Conservation (phyloP, 352 stramenopile species). For the Elongisporangium anandrum region DNA sequence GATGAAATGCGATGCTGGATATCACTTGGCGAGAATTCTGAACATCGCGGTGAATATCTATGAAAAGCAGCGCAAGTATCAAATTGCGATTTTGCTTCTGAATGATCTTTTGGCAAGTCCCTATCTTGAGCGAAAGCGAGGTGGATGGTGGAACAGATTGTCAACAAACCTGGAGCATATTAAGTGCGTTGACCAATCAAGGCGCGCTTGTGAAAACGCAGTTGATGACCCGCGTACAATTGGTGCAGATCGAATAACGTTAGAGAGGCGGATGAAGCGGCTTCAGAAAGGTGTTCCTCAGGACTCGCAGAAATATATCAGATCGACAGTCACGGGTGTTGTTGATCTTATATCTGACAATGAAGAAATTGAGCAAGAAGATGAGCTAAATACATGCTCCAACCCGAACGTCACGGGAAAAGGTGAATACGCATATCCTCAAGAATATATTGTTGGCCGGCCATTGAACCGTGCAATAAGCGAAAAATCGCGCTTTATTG, state of each 20-base stretch:
- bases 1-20: constrained; percentile 60
- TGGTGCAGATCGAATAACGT: constrained; percentile 43
- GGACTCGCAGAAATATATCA: not conserved
- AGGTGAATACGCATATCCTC: constrained; percentile 28
- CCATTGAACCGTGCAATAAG: constrained; percentile 72
- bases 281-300: constrained; percentile 19
- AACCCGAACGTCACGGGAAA: not conserved
- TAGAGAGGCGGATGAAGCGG: constrained; percentile 47
- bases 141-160: constrained; percentile 71
- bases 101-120: constrained; percentile 52
- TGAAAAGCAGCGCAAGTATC: constrained; percentile 75
- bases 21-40: constrained; percentile 60
- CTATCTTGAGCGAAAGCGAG: constrained; percentile 60
- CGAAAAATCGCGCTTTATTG: constrained; percentile 84
- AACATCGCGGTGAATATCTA: constrained; percentile 54
- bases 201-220: constrained; percentile 40
- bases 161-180: constrained; percentile 73
- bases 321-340: not conserved
- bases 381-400: not conserved
- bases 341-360: not conserved
- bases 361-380: constrained; percentile 9
- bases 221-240: constrained; percentile 53
- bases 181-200: constrained; percentile 51
- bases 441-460: constrained; percentile 55
- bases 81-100: constrained; percentile 57